Evolutionary conservation across 331 rosid species (phyloP), one percentile per base, ranked within the genome.

Genomic region (Prunus yedoensis): DNA sequence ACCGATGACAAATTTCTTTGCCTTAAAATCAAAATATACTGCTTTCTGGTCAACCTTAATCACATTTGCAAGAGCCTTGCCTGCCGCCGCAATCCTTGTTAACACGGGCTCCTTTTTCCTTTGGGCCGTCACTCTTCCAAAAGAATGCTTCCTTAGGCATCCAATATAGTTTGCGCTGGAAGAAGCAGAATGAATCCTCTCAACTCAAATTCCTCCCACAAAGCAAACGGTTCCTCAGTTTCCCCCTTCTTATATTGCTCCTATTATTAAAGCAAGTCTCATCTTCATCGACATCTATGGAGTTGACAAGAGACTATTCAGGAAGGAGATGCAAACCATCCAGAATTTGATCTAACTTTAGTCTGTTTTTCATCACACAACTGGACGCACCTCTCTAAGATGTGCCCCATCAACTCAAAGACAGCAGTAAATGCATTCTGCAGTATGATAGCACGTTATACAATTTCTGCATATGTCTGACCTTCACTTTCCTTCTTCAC

Each of bases 181-280:
- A 90, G 85, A 77, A 95, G 96, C 27, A 97, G 97, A 85, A 83
- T 60, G 68, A 90, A 95, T 75, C 99, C 99, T 83, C 96, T 89
- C 74, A 95, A 83, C 85, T 95, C 97, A 76, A 90, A 73, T 88
- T 95, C 99, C 82, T 95, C 97, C 96, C 92, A 88, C 78, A 95
- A 81, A 83, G 99, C 99, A 85, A 88, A 57, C 94, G 81, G 54
- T 92, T 92, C n/a, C 73, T 92, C 97, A 74, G 97, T 92, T 82
- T 90, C 93, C 16, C 92, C 99, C 75, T 92, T 97, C 76, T 92
- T 93, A 80, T 92, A 92, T 82, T 87, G 82, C 93, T 89, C 91
- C 87, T 85, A 84, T 90, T 90, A 83, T 79, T 85, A 85, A 95
- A 95, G 87, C 96, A 95, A 45, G 88, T 83, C 38, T 90, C 95